Evolutionary conservation across 164 flowering plant species (phyloP), one percentile per base, ranked within the genome.

Genomic region (Vitis riparia): DNA sequence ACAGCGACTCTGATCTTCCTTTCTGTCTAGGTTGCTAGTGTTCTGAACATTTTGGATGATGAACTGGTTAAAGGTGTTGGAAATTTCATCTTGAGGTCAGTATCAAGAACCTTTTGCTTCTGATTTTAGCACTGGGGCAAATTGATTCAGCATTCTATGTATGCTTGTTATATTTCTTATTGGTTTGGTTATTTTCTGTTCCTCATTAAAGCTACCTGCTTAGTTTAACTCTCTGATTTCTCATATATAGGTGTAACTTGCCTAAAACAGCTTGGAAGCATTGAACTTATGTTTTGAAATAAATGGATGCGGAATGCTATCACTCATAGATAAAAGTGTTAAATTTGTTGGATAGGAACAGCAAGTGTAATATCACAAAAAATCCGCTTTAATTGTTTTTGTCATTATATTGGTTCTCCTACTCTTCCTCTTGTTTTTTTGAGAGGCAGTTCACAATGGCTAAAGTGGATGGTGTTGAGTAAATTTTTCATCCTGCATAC

Each of bases 11-110:
- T 12, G 9, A 49, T 30, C 23, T 63, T 52, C 8, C 67, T 62
- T 70, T 66, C 27, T 55, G 11, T 23, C 14, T 83, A 93, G 98
- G 97, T 91, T 69, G 99, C 99, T 37, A 92, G 96, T 78, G 66
- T 92, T 63, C 75, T 95, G 70, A 90, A 89, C 77, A 90, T 95
- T 77, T 80, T 92, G 89, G 97, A 91, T 76, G 55, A 77, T 69
- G 92, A 86, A 66, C 86, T 95, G 49, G 78, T 84, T 66, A 75
- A 79, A 67, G 76, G 80, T 83, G 91, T 95, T 59, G 98, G 98
- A 77, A 73, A 86, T 76, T 92, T 87, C 81, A 86, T 94, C 65
- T 23, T 81, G 70, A 94, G 99, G 99, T 92, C 71, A 56, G 82
- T 76, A 16, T 47, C 37, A 29, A 66, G 58, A 61, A 14, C 2